Evolutionary conservation across 139 green algal species (phyloP).

Genomic region (Coelastrella sp.): DNA sequence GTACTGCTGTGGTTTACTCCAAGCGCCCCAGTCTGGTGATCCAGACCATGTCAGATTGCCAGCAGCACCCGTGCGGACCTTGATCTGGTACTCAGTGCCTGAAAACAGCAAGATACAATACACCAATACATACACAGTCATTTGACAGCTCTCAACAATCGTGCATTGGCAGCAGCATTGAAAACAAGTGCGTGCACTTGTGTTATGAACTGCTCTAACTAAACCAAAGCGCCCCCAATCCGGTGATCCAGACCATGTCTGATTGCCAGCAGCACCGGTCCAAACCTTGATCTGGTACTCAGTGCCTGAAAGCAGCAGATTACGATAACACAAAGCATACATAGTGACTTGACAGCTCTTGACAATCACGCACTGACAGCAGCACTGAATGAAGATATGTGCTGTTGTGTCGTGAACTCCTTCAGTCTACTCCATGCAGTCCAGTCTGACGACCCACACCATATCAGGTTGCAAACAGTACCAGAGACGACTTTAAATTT

Average conservation of each 20-base stretch:
- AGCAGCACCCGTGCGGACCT: slow-evolving; percentile 6
- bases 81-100: slow-evolving; percentile 29
- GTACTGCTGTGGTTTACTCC: background rate
- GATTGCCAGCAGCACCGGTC: no score
- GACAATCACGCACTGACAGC: background rate
- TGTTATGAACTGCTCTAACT: no score
- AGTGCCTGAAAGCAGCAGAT: background rate
- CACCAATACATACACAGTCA: background rate
- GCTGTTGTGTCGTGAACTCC: no score
- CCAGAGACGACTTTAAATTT: no score
- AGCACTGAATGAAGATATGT: background rate
- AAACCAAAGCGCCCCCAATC: no score
- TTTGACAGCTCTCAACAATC: background rate
- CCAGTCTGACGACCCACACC: no score
- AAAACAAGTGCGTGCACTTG: no score
- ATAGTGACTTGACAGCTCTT: background rate
- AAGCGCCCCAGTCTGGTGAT: slow-evolving; percentile 19
- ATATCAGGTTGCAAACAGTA: no score
- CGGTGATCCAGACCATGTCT: no score
- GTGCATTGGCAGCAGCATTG: background rate
- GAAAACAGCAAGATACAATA: background rate
- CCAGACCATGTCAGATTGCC: slow-evolving; percentile 31
- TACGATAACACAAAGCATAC: background rate
- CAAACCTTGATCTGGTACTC: no score
- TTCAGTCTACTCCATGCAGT: no score